phyloP scores from a whole-genome alignment of 768 basidiomycete species.

The Podaxis sp. region DNA sequence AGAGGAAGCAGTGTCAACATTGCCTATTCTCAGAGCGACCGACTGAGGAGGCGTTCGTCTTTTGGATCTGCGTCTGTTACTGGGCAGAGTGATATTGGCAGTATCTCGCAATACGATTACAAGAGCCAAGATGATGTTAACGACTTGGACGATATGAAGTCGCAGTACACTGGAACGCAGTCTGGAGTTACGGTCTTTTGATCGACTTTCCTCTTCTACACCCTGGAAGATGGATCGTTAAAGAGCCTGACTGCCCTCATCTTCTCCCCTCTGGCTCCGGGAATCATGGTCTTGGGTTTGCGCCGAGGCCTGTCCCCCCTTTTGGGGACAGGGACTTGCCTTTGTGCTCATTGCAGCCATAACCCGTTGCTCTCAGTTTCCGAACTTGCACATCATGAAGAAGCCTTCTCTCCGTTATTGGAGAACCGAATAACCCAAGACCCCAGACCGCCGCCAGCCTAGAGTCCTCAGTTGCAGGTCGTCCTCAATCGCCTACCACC shows the following conservation, averaged over 20 bases:
- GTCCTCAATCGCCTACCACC: neutral
- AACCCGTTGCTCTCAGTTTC: neutral
- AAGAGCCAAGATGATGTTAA: slow-evolving; percentile 85
- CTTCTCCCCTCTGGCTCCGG: neutral
- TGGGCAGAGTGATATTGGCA: slow-evolving; percentile 75
- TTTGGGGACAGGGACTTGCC: neutral
- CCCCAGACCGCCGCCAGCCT: neutral
- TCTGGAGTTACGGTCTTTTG: slow-evolving; percentile 84
- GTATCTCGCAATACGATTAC: slow-evolving; percentile 74
- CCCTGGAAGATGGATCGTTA: neutral
- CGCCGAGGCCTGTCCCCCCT: neutral
- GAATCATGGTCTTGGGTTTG: neutral
- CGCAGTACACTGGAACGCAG: slow-evolving; percentile 83
- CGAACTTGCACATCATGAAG: neutral
- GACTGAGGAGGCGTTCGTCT: slow-evolving; percentile 72
- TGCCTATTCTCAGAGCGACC: slow-evolving; percentile 88
- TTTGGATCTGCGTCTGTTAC: slow-evolving; percentile 66
- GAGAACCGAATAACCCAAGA: neutral
- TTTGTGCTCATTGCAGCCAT: neutral
- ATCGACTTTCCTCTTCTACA: slow-evolving; percentile 20
- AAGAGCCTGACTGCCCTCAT: neutral
- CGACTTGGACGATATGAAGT: slow-evolving; percentile 84
- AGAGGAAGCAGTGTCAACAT: slow-evolving; percentile 52
- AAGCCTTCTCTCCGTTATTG: neutral
- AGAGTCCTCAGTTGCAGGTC: neutral